Percentiles rank a stretch among this genome's conserved stretches.
Evolutionary conservation across 2,329 filamentous ascomycete genomes (phyloP).

Genomic region (Didymella keratinophila): DNA sequence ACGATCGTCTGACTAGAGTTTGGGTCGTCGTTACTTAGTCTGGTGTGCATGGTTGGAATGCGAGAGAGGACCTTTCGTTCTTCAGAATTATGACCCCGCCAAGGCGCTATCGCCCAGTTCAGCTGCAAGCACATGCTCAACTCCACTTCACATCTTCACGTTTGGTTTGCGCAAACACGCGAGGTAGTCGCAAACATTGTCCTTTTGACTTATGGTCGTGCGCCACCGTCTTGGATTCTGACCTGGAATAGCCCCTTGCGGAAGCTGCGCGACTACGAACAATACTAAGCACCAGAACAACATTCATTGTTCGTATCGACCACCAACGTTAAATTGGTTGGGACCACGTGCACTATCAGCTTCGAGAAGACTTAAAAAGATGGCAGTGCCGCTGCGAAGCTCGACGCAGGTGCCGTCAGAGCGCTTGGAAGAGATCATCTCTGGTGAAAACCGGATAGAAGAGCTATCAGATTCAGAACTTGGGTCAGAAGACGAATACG

Average conservation of each 20-base stretch:
- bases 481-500: conserved; percentile 40
- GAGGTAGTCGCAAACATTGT: neutral
- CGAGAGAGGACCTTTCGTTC: neutral
- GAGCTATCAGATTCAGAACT: conserved; percentile 46
- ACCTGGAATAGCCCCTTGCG: conserved; percentile 18
- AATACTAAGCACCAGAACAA: conserved; percentile 37
- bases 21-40: neutral
- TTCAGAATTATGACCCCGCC: conserved; percentile 1
- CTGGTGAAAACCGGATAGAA: conserved; percentile 41
- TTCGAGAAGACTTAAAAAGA: conserved; percentile 28
- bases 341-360: conserved; percentile 11
- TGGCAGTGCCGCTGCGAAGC: conserved; percentile 35
- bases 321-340: conserved; percentile 30
- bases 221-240: conserved; percentile 4
- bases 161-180: conserved; percentile 12
- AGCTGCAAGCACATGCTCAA: conserved; percentile 15
- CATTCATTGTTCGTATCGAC: conserved; percentile 37
- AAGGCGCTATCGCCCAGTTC: conserved; percentile 14
- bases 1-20: conserved; percentile 41
- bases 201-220: neutral
- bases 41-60: neutral
- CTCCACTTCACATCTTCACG: conserved; percentile 15
- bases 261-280: conserved; percentile 29
- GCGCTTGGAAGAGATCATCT: conserved; percentile 39
- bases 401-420: conserved; percentile 33